phyloP scores from a whole-genome alignment of 108 stramenopile species.

The Cyclostephanos invisitatus region DNA sequence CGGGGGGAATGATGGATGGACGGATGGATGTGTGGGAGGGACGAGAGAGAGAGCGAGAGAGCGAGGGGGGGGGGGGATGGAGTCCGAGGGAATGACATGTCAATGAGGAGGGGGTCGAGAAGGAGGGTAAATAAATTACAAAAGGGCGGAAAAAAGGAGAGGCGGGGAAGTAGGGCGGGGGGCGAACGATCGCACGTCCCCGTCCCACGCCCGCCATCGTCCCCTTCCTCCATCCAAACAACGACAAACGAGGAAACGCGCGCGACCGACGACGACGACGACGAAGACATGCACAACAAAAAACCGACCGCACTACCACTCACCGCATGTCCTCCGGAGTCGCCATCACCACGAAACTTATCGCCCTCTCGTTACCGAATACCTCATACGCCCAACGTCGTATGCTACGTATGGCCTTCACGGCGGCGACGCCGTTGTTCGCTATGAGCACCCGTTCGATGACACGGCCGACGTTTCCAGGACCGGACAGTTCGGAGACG shows the following conservation, averaged over 20 bases:
- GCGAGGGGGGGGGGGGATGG: background rate
- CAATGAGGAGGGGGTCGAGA: background rate
- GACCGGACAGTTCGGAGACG: slow-evolving; percentile 68
- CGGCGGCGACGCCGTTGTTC: slow-evolving; percentile 95
- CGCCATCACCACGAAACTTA: slow-evolving; percentile 99
- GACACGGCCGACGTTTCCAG: slow-evolving; percentile 50
- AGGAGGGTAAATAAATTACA: no score
- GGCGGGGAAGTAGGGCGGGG: no score
- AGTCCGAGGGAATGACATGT: slow-evolving; percentile 3
- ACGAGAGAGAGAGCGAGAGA: background rate
- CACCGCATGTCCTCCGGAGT: slow-evolving; percentile 97
- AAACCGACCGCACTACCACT: slow-evolving; percentile 31
- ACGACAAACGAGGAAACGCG: no score
- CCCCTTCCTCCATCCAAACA: no score
- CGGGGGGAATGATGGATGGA: slow-evolving; percentile 19
- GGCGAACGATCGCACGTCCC: no score
- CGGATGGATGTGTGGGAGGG: background rate
- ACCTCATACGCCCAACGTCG: slow-evolving; percentile 95
- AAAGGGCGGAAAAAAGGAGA: no score
- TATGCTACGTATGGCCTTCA: slow-evolving; percentile 97
- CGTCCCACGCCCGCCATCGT: no score
- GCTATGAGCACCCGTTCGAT: slow-evolving; percentile 90
- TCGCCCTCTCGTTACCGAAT: slow-evolving; percentile 90
- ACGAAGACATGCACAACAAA: no score
- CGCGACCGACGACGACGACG: no score